Conservation (phyloP, 176 grass and related monocot species). For the Hordeum marinum region DNA sequence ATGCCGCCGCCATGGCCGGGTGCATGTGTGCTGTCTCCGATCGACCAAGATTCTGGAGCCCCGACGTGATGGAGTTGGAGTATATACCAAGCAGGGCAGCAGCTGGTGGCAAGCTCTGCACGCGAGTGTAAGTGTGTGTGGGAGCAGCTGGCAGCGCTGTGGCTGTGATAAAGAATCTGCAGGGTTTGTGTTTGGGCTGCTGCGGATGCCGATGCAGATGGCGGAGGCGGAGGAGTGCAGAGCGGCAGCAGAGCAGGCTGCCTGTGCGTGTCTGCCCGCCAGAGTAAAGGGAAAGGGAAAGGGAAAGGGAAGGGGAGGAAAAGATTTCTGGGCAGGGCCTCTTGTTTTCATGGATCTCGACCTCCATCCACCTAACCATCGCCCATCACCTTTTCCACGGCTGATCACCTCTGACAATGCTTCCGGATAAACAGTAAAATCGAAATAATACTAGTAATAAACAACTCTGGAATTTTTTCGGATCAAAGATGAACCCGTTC, state of each 20-base stretch:
- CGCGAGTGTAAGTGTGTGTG: neutral
- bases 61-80: too few relatives aligned
- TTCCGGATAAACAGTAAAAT: too few relatives aligned
- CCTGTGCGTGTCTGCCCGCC: neutral
- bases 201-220: neutral
- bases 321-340: constrained; percentile 29
- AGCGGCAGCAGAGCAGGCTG: neutral
- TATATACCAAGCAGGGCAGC: neutral
- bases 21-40: neutral
- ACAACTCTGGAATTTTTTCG: too few relatives aligned
- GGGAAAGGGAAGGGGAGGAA: neutral
- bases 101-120: neutral
- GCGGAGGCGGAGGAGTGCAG: neutral
- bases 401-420: too few relatives aligned
- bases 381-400: too few relatives aligned
- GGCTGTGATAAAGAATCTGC: constrained; percentile 22
- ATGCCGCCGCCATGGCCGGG: constrained; percentile 15
- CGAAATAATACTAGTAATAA: too few relatives aligned
- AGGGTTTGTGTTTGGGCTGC: neutral
- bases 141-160: neutral
- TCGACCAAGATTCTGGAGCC: too few relatives aligned
- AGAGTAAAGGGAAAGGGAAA: neutral
- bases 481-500: too few relatives aligned
- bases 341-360: neutral
- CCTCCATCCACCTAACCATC: too few relatives aligned